phyloP scores from a whole-genome alignment of 257 asterid genomes.

The Paraleonurus japonicus region DNA sequence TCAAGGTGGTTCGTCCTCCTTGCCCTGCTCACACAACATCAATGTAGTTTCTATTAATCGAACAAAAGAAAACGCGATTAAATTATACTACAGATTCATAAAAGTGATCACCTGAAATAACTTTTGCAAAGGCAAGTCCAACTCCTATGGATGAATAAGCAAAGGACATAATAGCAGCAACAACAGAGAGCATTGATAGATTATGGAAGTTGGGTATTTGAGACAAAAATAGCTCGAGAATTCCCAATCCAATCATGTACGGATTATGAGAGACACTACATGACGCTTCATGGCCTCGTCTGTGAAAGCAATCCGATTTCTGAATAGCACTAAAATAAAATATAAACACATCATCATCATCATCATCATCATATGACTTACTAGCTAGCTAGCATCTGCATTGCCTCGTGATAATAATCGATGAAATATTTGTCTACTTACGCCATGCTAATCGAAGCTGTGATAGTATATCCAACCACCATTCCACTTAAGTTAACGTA shows the following conservation, averaged over 20 bases:
- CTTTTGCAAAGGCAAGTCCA: constrained; percentile 57
- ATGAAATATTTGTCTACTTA: constrained; percentile 25
- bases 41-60: too few relatives aligned
- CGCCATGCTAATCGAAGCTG: constrained; percentile 71
- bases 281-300: constrained; percentile 40
- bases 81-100: not conserved
- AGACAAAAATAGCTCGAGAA: constrained; percentile 53
- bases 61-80: not conserved
- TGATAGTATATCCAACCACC: constrained; percentile 62
- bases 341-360: not conserved
- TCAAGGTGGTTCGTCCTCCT: constrained; percentile 43
- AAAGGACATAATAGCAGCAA: constrained; percentile 78
- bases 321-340: constrained; percentile 49
- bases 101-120: constrained; percentile 44
- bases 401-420: not conserved
- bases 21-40: constrained; percentile 34
- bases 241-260: constrained; percentile 61
- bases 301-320: constrained; percentile 63
- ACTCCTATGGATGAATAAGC: constrained; percentile 61
- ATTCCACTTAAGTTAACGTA: constrained; percentile 52
- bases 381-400: not conserved
- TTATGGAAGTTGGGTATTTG: constrained; percentile 69
- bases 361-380: not conserved
- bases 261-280: constrained; percentile 52
- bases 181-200: constrained; percentile 52